A percentile compares a stretch with the other conserved stretches of the same genome.
phyloP scores from a whole-genome alignment of 2,329 filamentous ascomycete species.

The Botryotinia globosa region DNA sequence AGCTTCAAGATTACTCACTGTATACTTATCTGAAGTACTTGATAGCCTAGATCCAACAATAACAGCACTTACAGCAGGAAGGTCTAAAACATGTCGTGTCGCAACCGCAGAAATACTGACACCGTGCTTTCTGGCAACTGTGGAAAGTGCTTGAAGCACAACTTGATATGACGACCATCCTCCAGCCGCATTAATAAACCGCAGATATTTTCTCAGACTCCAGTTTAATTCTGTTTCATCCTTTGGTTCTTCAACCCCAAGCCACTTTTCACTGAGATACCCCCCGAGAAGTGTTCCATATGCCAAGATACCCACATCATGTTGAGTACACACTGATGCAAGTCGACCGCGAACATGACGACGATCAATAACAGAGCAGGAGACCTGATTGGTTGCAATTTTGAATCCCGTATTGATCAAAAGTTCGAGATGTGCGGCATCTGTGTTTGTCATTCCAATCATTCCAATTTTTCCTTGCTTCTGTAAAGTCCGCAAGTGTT shows the following conservation, averaged over 20 bases:
- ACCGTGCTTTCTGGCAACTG: neutral
- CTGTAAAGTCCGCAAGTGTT: neutral
- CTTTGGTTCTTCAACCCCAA: neutral
- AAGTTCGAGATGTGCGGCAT: neutral
- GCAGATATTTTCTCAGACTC: neutral
- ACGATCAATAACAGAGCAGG: neutral
- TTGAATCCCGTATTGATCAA: neutral
- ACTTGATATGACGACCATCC: neutral
- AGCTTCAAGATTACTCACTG: neutral
- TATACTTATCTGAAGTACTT: neutral
- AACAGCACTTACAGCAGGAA: neutral
- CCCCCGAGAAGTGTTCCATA: constrained; percentile 1
- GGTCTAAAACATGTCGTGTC: neutral
- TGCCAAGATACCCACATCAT: neutral
- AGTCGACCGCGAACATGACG: neutral
- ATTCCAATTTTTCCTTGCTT: neutral
- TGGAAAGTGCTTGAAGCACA: neutral
- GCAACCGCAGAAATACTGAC: neutral
- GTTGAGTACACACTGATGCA: neutral
- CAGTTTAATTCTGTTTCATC: neutral
- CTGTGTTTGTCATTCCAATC: constrained; percentile 1
- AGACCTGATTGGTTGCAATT: neutral
- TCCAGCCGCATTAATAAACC: neutral
- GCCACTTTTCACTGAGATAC: neutral
- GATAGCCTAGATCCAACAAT: neutral